Conservation (phyloP, 768 basidiomycete species). For the Mycena capillaripes region DNA sequence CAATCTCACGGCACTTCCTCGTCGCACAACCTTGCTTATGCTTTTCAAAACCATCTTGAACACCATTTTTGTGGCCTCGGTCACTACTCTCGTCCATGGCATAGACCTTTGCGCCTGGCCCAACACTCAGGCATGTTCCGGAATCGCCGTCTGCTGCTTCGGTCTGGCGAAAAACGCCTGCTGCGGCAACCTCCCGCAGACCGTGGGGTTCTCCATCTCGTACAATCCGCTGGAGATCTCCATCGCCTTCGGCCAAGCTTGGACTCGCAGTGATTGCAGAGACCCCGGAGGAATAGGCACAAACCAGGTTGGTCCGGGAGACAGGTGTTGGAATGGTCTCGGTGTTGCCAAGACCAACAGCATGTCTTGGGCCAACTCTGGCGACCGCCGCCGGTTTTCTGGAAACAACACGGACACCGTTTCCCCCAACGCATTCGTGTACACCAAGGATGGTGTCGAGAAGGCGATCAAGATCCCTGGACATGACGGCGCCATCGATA, state of each 20-base stretch:
- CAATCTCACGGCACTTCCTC: too few species aligned
- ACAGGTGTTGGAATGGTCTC: constrained; percentile 3
- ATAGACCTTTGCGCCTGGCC: background rate
- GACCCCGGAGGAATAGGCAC: background rate
- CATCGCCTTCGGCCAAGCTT: background rate
- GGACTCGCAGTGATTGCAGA: background rate
- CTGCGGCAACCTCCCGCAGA: background rate
- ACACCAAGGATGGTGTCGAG: background rate
- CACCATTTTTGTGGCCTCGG: too few species aligned
- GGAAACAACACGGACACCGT: background rate
- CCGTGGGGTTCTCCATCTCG: background rate
- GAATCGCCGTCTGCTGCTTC: background rate
- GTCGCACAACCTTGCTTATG: too few species aligned
- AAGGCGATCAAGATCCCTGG: background rate
- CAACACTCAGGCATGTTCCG: background rate
- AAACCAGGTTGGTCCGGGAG: constrained; percentile 1
- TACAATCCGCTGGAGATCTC: background rate
- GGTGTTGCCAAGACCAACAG: constrained; percentile 13
- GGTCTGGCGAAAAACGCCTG: background rate
- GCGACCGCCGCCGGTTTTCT: background rate
- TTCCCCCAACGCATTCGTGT: background rate
- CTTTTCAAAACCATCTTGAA: too few species aligned
- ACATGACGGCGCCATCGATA: too few species aligned
- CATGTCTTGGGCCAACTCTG: constrained; percentile 11
- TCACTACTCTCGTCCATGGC: background rate